Evolutionary conservation across 129 eudicot species (phyloP).

Genomic region (Escallonia rubra): DNA sequence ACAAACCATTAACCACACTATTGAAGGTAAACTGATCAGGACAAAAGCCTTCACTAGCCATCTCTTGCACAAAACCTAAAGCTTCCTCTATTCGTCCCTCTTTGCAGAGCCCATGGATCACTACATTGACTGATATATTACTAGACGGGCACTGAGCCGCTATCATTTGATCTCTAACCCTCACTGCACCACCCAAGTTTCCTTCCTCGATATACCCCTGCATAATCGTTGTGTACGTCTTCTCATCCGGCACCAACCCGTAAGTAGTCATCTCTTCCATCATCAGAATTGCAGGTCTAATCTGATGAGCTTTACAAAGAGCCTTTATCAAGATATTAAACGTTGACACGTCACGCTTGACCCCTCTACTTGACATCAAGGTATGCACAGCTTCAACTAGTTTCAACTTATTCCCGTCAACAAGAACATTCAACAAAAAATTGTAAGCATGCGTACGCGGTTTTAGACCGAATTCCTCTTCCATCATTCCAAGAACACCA

Average conservation of each 20-base stretch:
- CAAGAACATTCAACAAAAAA: constrained; percentile 77
- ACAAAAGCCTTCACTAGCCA: constrained; percentile 59
- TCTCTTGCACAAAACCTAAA: constrained; percentile 55
- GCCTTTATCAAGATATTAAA: constrained; percentile 86
- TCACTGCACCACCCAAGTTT: constrained; percentile 64
- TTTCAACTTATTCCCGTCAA: constrained; percentile 78
- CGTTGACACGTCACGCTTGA: constrained; percentile 65
- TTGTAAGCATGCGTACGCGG: constrained; percentile 58
- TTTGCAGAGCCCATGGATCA: constrained; percentile 78
- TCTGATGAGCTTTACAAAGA: constrained; percentile 84
- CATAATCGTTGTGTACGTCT: constrained; percentile 82
- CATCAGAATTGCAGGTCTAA: constrained; percentile 82
- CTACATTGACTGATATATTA: constrained; percentile 58
- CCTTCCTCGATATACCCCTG: constrained; percentile 90
- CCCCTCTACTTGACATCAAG: constrained; percentile 45
- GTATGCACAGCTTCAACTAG: constrained; percentile 72
- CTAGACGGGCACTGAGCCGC: constrained; percentile 56
- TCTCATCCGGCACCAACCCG: constrained; percentile 80
- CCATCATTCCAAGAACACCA: constrained; percentile 74
- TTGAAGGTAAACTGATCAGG: constrained; percentile 79
- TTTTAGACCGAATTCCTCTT: constrained; percentile 53
- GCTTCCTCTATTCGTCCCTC: constrained; percentile 73
- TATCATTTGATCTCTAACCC: constrained; percentile 69
- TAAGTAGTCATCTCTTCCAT: constrained; percentile 78
- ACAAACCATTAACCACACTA: constrained; percentile 67